Evolutionary conservation across 1,284 basidiomycete genomes (phyloP), one percentile per base, ranked within the genome.

Genomic region (Ustilago loliicola): DNA sequence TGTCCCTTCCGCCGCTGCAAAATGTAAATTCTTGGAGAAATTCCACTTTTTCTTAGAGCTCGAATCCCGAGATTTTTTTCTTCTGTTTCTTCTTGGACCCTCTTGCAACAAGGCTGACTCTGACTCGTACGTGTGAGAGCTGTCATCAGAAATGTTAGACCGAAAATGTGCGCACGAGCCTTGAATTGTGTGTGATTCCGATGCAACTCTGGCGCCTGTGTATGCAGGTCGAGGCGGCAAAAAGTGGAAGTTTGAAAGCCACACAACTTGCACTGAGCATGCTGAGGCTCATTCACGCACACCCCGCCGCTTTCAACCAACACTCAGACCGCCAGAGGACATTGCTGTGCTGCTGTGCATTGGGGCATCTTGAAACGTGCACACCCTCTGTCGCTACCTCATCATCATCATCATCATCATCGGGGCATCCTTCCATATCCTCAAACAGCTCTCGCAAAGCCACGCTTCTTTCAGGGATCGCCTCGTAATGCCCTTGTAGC

Each of bases 211-310:
- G 27, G 54, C 34, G 34, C 38, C 19, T 45, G 40, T 45, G 21
- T 30, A 60, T 60, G 58, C 47, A 60, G 47, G 58, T 60, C 58
- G 45, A 57, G 40, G 55, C 55, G 38, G 55, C 55, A 42, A 57
- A 45, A 29, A 25, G 34, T 40, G 36, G 27, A 32, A 57, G 25
- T 57, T 57, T 57, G 36, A 42, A 47, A 40, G 58, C 48, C 17
- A 36, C 54, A 40, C 54, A 15, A 29, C 21, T n/a, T 2, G 17
- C 30, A 53, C 25, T 27, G 9, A 50, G 8, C 48, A 50, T n/a
- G 23, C 23, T 27, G 23, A 8, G 8, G 25, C n/a, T 6, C 27
- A 27, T 50, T 50, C 25, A 50, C 48, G 48, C 48, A 27, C 9
- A n/a, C 42, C 21, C 48, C 11, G 48, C 25, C 51, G 34, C 51